Conservation (phyloP, 2,329 filamentous ascomycete genomes). For the Cladosporium sp. region DNA sequence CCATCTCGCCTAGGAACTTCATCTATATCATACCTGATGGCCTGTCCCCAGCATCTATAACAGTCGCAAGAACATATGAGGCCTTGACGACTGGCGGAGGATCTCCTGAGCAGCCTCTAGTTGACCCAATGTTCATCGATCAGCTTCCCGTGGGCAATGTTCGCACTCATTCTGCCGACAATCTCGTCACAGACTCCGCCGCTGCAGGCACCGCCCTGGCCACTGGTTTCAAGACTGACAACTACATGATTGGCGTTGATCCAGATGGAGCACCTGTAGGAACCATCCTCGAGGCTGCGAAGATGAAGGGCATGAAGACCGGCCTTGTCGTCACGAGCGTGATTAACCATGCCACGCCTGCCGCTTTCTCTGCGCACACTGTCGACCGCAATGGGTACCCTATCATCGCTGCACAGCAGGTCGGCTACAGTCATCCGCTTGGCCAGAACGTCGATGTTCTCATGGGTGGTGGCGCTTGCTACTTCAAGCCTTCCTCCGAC, state of each 20-base stretch:
- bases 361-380: conserved; percentile 40
- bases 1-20: conserved; percentile 17
- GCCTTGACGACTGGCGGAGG: conserved; percentile 7
- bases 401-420: conserved; percentile 43
- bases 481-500: conserved; percentile 43
- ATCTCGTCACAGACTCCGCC: conserved; percentile 45
- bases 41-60: conserved; percentile 18
- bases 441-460: conserved; percentile 42
- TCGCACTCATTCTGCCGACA: conserved; percentile 31
- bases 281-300: conserved; percentile 44
- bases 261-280: conserved; percentile 39
- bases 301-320: conserved; percentile 43
- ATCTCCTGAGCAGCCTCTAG: conserved; percentile 18
- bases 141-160: conserved; percentile 35
- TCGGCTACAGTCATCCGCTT: conserved; percentile 44
- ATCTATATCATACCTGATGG: conserved; percentile 24
- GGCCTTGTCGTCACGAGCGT: conserved; percentile 46
- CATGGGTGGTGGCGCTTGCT: conserved; percentile 45
- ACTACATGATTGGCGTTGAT: conserved; percentile 40
- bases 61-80: conserved; percentile 19
- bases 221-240: conserved; percentile 44
- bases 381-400: conserved; percentile 38
- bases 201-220: conserved; percentile 44
- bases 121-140: conserved; percentile 3
- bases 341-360: conserved; percentile 41